Evolutionary conservation across 345 rosid species (phyloP).

Genomic region (Limnanthes douglasii): DNA sequence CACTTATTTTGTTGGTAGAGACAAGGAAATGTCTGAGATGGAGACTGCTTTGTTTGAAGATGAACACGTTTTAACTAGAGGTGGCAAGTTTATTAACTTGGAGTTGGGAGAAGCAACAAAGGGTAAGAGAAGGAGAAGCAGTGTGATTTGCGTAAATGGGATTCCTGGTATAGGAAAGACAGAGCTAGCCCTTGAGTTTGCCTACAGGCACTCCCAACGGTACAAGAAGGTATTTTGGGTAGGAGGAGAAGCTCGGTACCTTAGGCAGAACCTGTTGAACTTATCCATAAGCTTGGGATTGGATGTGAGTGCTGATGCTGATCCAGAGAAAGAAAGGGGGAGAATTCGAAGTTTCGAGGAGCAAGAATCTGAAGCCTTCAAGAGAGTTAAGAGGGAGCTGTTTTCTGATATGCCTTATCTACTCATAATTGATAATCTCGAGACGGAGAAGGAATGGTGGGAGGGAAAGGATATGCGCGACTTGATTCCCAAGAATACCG

Average conservation of each 20-base stretch:
- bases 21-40: constrained; percentile 57
- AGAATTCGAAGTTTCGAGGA: constrained; percentile 68
- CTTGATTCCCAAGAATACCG: constrained; percentile 74
- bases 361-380: constrained; percentile 79
- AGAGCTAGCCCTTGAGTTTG: constrained; percentile 78
- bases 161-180: constrained; percentile 76
- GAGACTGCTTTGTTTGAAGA: constrained; percentile 72
- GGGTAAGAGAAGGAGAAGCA: constrained; percentile 49
- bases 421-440: constrained; percentile 81
- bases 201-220: constrained; percentile 61
- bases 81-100: constrained; percentile 49
- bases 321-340: constrained; percentile 84
- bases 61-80: constrained; percentile 27
- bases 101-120: constrained; percentile 59
- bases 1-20: constrained; percentile 61
- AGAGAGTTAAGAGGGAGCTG: constrained; percentile 67
- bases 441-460: constrained; percentile 91
- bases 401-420: constrained; percentile 80
- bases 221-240: constrained; percentile 89
- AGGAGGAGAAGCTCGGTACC: constrained; percentile 75
- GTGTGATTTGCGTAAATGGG: constrained; percentile 63
- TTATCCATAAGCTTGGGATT: constrained; percentile 62
- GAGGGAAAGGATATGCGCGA: constrained; percentile 86
- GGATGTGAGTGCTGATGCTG: constrained; percentile 77
- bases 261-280: constrained; percentile 71